Evolutionary conservation across 345 rosid genomes (phyloP).

Genomic region (Laguncularia racemosa): DNA sequence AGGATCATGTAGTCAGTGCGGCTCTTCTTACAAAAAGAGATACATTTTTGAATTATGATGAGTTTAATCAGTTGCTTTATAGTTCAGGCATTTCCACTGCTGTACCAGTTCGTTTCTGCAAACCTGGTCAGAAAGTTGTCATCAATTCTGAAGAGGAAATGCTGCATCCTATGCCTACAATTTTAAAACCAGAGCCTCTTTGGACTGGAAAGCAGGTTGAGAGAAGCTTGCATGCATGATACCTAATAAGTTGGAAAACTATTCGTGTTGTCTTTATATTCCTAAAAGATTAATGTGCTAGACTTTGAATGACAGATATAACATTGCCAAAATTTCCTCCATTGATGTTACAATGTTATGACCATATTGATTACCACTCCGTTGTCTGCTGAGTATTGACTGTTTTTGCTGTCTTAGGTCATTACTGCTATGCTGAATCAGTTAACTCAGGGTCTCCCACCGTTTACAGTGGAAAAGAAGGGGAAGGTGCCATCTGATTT

Average conservation of each 20-base stretch:
- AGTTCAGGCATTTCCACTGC: conserved; percentile 63
- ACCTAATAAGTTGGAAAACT: not conserved
- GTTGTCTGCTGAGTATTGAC: not conserved
- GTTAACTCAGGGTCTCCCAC: conserved; percentile 65
- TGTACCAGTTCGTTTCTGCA: conserved; percentile 30
- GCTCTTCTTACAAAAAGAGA: conserved; percentile 86
- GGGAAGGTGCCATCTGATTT: conserved; percentile 71
- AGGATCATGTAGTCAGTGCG: conserved; percentile 94
- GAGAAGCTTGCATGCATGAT: not conserved
- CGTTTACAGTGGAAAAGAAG: conserved; percentile 73
- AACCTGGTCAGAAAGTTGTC: conserved; percentile 57
- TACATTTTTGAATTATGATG: conserved; percentile 64
- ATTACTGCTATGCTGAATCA: conserved; percentile 59
- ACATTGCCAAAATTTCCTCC: too few relatives aligned
- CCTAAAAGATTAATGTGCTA: not conserved
- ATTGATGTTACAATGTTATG: not conserved
- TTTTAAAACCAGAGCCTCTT: conserved; percentile 78
- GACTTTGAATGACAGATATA: not conserved
- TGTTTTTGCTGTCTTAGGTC: conserved; percentile 36
- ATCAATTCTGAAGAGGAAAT: conserved; percentile 44
- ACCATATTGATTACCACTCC: not conserved
- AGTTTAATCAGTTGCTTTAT: conserved; percentile 75
- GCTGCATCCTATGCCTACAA: conserved; percentile 44
- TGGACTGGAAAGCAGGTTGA: conserved; percentile 99
- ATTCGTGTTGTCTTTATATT: too few relatives aligned